Percentiles rank a stretch among this genome's conserved stretches.
Evolutionary conservation across 805 yeast genomes (phyloP).

Genomic region (Starmerella bombi): DNA sequence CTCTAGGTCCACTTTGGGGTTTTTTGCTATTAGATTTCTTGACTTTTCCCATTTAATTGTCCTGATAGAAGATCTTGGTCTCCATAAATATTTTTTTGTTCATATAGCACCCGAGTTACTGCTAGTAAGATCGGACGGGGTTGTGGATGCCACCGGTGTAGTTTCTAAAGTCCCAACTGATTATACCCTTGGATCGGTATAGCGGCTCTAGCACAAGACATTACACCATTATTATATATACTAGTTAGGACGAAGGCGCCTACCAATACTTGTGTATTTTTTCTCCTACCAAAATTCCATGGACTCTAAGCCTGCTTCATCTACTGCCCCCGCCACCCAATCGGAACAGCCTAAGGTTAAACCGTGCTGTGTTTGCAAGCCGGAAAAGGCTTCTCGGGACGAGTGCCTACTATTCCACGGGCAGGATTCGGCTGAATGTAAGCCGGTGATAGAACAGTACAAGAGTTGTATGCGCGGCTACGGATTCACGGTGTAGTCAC

Average conservation of each 20-base stretch:
- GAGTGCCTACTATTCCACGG: constrained; percentile 77
- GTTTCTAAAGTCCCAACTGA: too few relatives aligned
- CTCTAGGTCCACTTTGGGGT: constrained; percentile 16
- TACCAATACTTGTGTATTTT: neutral
- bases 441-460: constrained; percentile 54
- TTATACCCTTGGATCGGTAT: too few relatives aligned
- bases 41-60: constrained; percentile 21
- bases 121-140: too few relatives aligned
- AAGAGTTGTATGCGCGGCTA: constrained; percentile 83
- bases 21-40: constrained; percentile 12
- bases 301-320: constrained; percentile 1
- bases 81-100: too few relatives aligned
- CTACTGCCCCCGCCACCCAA: neutral
- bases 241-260: too few relatives aligned
- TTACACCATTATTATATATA: too few relatives aligned
- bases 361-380: constrained; percentile 93
- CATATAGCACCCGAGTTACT: too few relatives aligned
- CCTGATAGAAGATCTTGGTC: too few relatives aligned
- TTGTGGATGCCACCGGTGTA: too few relatives aligned
- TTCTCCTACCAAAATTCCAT: neutral
- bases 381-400: constrained; percentile 69
- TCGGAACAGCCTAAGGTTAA: too few relatives aligned
- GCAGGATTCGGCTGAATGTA: constrained; percentile 71
- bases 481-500: constrained; percentile 45
- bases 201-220: too few relatives aligned